These are phyloP conservation scores for Geosmithia putterillii DNA, from an alignment of 2,329 filamentous ascomycete species.

Conservation along the genomic window DNA sequence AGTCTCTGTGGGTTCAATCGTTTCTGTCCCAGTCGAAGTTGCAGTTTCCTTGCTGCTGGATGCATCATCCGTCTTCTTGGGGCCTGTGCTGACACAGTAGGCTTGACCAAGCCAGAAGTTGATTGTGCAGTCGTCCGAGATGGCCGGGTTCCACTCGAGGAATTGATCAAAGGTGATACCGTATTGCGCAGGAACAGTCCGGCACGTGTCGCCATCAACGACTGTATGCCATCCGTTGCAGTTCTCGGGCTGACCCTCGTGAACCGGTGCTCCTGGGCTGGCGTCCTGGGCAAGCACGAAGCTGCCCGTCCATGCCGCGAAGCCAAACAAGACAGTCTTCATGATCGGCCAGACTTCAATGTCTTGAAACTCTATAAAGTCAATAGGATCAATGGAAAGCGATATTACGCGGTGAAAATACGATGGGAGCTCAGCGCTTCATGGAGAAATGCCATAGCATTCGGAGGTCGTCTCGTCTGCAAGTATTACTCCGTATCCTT, in stretches of 20 bases:
- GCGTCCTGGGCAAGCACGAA: neutral
- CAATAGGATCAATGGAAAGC: no score
- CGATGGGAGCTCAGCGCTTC: no score
- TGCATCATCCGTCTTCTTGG: slow-evolving; percentile 2
- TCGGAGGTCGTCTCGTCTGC: no score
- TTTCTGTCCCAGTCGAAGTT: neutral
- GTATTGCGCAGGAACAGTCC: slow-evolving; percentile 6
- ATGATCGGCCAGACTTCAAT: no score
- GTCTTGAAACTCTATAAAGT: no score
- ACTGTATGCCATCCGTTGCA: slow-evolving; percentile 9
- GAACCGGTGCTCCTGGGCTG: neutral
- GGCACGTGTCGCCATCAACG: slow-evolving; percentile 8
- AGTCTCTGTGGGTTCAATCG: neutral
- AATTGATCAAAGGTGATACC: slow-evolving; percentile 12
- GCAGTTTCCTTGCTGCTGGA: neutral
- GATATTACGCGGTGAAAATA: no score
- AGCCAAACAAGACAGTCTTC: no score
- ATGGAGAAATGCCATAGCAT: no score
- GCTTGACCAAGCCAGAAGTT: slow-evolving; percentile 12
- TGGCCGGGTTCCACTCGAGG: slow-evolving; percentile 12
- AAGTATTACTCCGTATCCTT: no score
- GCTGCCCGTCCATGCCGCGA: neutral
- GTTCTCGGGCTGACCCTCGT: slow-evolving; percentile 1
- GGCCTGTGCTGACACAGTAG: slow-evolving; percentile 13
- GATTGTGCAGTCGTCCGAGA: slow-evolving; percentile 11